Base-by-base conservation (phyloP, 805 yeast species). In the Kurtzmaniella fragi region DNA sequence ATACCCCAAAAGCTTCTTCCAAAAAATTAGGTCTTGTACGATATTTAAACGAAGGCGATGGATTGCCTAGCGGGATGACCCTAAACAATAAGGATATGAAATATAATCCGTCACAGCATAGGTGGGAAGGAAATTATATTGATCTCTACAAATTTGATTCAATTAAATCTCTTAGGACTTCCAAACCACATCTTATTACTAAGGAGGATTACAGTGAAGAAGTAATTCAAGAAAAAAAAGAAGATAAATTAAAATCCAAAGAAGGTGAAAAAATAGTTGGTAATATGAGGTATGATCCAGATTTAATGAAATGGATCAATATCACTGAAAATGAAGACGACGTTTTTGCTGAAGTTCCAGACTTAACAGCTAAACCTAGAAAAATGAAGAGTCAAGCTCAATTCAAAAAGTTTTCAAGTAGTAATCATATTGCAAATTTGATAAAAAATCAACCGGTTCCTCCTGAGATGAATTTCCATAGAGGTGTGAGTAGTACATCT, bases 111-210 rank as follows among this genome's bases (percentile, higher is more conserved):
- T 56, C 57, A 12, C 62, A 68, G 35, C 64, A 65, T 46, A 61
- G 63, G 33, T 82, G 87, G 88, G 81, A 76, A 48, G 86, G 86
- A 3, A 80, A 81, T 48, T 83, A 81, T 30, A 70, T 67, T 25
- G 84, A 78, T 16, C 55, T 78, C 35, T 48, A 66, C 27, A 63
- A 70, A 31, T 81, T 81, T 52, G 82, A 80, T 30, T 26, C 32
- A 11, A 31, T 32, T 8, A 35, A 35, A 23, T 16, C 39, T 11
- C 17, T 32, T 7, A 26, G 13, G 12, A 42, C 53, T 13, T 56
- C 56, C 17, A 64, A 61, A 38, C 75, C 76, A 1, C 55, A 62
- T 10, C 54, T 71, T 35, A 70, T 70, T 28, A 57, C 67, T 27
- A 35, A 46, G 26, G 49, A 46, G 17, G 66, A 62, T 16, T 50